Evolutionary conservation across 177 flowering plant species (phyloP), one percentile per base, ranked within the genome.

Genomic region (Tripterygium wilfordii): DNA sequence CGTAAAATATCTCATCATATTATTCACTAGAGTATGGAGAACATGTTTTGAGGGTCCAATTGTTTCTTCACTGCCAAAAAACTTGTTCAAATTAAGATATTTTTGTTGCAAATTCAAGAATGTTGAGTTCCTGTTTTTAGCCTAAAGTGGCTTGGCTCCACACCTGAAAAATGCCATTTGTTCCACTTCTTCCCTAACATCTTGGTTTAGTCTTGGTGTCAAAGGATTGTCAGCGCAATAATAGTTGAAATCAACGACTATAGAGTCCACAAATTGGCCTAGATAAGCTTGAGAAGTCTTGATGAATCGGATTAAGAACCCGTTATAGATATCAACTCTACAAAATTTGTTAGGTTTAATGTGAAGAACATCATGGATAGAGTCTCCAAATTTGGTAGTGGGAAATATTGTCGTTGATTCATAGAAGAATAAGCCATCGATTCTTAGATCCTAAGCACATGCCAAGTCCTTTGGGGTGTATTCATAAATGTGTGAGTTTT

Each of bases 121-220:
- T 2, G 84, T 95, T 14, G 78, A 28, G 20, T 80, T 75, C 69
- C 96, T 65, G 44, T 90, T 90, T 68, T 90, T 90, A 5, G 75
- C 98, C 98, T 95, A 90, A 49, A 87, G 96, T 18, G 96, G 98
- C 60, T 49, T 78, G 0, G 95, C 98, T 10, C 72, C 75, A 45
- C 83, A 64, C 66, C 88, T 87, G 68, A 91, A 76, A 59, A 87
- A 82, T 2, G 95, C 96, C 70, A 90, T 77, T 46, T 90, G 98
- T 63, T 90, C 98, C 25, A 90, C 60, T 48, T 90, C 96, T 53
- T 90, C 98, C 85, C 67, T 68, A 10, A 81, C 70, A 54, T 87
- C 95, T 58, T 85, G 76, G 54, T 79, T 76, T 33, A 87, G 32
- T 36, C 98, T 72, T 9, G 98, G 96, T 2, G 75, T 76, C 10